Conservation (phyloP, 495 filamentous ascomycete genomes). For the Hypoxylon perforatum region DNA sequence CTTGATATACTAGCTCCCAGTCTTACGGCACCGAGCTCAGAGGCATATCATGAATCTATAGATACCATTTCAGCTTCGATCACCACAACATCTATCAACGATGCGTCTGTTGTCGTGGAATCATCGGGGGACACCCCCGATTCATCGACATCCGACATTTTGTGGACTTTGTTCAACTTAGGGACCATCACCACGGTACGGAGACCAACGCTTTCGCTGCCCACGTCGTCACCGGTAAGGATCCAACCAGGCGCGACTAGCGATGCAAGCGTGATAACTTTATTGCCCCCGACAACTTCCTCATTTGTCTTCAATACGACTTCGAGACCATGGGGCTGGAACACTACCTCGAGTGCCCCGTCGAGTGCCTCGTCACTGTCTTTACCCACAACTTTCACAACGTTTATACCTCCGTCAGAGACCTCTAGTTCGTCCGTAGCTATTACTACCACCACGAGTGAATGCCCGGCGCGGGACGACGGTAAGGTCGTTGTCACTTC, state of each 20-base stretch:
- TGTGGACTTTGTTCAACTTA: constrained; percentile 23
- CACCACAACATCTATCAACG: constrained; percentile 10
- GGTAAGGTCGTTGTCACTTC: constrained; percentile 38
- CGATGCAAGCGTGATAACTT: background rate
- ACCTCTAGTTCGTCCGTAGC: constrained; percentile 10
- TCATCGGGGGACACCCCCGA: constrained; percentile 11
- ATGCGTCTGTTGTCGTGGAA: constrained; percentile 4
- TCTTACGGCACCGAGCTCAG: constrained; percentile 16
- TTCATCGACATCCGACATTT: constrained; percentile 12
- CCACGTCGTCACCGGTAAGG: constrained; percentile 25
- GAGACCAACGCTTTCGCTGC: constrained; percentile 36
- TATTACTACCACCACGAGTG: constrained; percentile 30
- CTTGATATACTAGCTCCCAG: constrained; percentile 30
- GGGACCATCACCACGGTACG: constrained; percentile 36
- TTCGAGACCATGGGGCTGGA: constrained; percentile 36
- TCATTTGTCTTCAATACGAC: constrained; percentile 27
- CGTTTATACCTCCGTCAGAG: constrained; percentile 16
- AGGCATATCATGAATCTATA: constrained; percentile 19
- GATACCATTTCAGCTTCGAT: constrained; percentile 21
- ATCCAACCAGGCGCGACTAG: constrained; percentile 8
- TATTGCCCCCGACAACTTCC: constrained; percentile 7
- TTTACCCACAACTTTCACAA: constrained; percentile 12
- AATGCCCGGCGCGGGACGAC: constrained; percentile 30
- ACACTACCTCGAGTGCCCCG: constrained; percentile 20
- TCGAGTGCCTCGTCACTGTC: constrained; percentile 8